Conservation (phyloP, 495 filamentous ascomycete species). For the Evernia prunastri region DNA sequence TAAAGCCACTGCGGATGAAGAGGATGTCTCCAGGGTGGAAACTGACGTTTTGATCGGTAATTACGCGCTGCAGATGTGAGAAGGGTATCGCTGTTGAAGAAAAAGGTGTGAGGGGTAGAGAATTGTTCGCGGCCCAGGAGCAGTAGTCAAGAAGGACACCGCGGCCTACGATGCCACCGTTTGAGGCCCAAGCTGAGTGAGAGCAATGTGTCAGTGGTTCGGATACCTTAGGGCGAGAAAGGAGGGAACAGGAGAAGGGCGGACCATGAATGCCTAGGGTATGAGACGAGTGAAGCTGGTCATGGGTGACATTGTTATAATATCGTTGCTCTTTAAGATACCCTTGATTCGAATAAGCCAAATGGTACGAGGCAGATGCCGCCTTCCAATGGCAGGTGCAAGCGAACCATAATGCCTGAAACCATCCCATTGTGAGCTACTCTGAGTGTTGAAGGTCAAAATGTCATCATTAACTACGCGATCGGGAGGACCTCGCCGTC, state of each 20-base stretch:
- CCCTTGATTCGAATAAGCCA: too few species aligned
- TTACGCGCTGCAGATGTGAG: conserved; percentile 36
- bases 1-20: conserved; percentile 48
- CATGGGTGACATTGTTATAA: conserved; percentile 53
- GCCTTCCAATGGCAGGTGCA: not conserved
- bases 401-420: conserved; percentile 45
- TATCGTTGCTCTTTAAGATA: conserved; percentile 46
- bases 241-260: too few species aligned
- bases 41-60: conserved; percentile 30
- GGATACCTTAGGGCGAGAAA: too few species aligned
- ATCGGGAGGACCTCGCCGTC: not conserved
- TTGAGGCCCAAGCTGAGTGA: conserved; percentile 23
- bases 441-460: conserved; percentile 55
- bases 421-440: conserved; percentile 51
- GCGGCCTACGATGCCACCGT: conserved; percentile 47
- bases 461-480: conserved; percentile 49
- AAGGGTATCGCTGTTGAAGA: conserved; percentile 36
- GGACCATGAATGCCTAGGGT: too few species aligned
- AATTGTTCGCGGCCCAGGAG: conserved; percentile 41
- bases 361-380: conserved; percentile 6
- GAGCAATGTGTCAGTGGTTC: conserved; percentile 25
- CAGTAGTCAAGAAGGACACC: conserved; percentile 53
- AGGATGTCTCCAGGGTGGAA: conserved; percentile 49
- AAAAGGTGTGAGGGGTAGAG: conserved; percentile 35
- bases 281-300: conserved; percentile 46